Base-by-base conservation (phyloP, 129 eudicot species). In the Gnaphalium uliginosum region DNA sequence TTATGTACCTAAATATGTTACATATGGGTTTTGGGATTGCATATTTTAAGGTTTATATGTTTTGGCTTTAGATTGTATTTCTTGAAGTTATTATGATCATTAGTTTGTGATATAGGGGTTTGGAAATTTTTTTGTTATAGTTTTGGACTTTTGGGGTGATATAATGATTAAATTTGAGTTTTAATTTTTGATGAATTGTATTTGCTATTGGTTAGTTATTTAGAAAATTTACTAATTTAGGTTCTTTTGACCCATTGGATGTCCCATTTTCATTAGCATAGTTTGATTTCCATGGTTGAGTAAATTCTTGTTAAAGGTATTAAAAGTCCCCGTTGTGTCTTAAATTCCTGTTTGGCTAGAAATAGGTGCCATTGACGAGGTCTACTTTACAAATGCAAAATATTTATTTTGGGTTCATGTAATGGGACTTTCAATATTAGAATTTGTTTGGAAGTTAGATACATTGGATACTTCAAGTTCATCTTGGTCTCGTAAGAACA, bases 361-460 rank as follows among this genome's bases (percentile, higher is more conserved):
- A 66, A 51, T 79, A 79, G 78, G 74, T 79, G 79, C 26, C 67
- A 71, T 18, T 11, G 63, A 78, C 69, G 39, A 39, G 61, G 19
- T 53, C 56, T 46, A 17, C 50, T 32, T 62, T 53, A 18, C 37
- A 71, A 46, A 61, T 71, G 56, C 41, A 71, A 63, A 2, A 11
- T 13, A 13, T 46, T 72, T 61, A 66, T 50, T 43, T 25, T 60
- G 74, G 65, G 76, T 43, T 53, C 81, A 60, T 78, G 23, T 68
- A 77, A 43, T 61, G 72, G 30, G 32, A 64, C 59, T 30, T 71
- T 26, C 2, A 50, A 29, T 32, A 68, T 75, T 14, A 66, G 41
- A n/a, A 21, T 35, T 53, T 53, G 22, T 30, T 19, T 51, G 18
- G 6, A 22, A 43, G 79, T 48, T 72, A 29, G 29, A 56, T 24